Percentiles rank a stretch among this genome's conserved stretches.
These are phyloP conservation scores for Candida glucosophila DNA, from an alignment of 1,139 yeast species.

Conservation along the genomic window DNA sequence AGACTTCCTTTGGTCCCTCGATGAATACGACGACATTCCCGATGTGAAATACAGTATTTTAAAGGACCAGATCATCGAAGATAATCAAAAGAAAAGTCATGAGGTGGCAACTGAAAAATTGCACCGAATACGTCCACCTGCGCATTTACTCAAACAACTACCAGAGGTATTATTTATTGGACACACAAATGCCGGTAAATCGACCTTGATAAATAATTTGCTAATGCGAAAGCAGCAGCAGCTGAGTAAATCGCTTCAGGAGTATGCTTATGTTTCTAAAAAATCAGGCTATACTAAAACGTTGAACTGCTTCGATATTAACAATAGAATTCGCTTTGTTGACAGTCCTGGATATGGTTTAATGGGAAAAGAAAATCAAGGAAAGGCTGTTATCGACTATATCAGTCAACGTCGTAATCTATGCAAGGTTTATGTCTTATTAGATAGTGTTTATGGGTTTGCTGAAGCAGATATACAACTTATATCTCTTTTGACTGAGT, in stretches of 20 bases:
- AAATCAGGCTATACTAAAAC: slow-evolving; percentile 74
- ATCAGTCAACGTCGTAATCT: slow-evolving; percentile 44
- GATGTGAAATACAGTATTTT: slow-evolving; percentile 38
- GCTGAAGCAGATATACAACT: slow-evolving; percentile 47
- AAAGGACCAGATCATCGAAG: slow-evolving; percentile 14
- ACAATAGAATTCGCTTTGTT: slow-evolving; percentile 52
- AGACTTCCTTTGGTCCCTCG: slow-evolving; percentile 52
- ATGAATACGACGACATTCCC: slow-evolving; percentile 46
- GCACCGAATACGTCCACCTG: no score
- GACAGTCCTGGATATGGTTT: slow-evolving; percentile 89
- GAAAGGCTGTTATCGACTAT: slow-evolving; percentile 57
- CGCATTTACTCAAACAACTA: slow-evolving; percentile 16
- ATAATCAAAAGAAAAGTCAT: no score
- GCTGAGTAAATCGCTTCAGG: slow-evolving; percentile 16
- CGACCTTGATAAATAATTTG: slow-evolving; percentile 59
- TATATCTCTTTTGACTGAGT: slow-evolving; percentile 37
- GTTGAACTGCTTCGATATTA: slow-evolving; percentile 62
- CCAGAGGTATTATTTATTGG: slow-evolving; percentile 77
- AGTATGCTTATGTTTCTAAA: slow-evolving; percentile 46
- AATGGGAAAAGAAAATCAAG: slow-evolving; percentile 55
- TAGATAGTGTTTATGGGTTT: slow-evolving; percentile 54
- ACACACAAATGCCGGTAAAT: slow-evolving; percentile 79
- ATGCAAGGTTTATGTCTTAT: slow-evolving; percentile 49
- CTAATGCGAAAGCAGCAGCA: slow-evolving; percentile 21
- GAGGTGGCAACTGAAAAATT: no score